phyloP scores from a whole-genome alignment of 805 yeast species.

The Wickerhamomyces bovis region DNA sequence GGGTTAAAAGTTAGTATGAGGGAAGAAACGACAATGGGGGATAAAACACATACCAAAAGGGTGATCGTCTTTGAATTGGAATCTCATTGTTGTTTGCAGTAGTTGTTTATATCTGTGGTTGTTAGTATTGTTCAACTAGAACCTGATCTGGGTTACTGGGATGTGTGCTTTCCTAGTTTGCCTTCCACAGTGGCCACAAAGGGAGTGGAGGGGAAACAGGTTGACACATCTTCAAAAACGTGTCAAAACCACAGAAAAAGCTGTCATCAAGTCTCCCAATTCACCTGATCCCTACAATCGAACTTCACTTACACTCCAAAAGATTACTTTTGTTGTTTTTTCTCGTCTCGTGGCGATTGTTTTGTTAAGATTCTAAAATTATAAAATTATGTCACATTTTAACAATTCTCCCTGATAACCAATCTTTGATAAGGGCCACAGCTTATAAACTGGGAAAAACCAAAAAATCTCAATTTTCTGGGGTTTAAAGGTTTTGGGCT shows the following conservation, averaged over 20 bases:
- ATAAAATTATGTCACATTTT: neutral
- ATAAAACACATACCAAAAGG: slow-evolving; percentile 68
- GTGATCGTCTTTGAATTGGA: slow-evolving; percentile 92
- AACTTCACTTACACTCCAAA: neutral
- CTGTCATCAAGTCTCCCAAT: neutral
- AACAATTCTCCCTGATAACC: neutral
- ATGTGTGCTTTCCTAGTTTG: neutral
- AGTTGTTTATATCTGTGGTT: neutral
- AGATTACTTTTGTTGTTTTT: neutral
- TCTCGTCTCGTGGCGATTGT: neutral
- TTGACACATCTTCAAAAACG: neutral
- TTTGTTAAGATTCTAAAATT: neutral
- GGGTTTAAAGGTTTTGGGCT: neutral
- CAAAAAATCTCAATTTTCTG: neutral
- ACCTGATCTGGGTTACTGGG: neutral
- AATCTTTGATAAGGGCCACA: neutral
- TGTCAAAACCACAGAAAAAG: neutral
- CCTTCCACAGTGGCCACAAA: neutral
- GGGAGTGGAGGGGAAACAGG: neutral
- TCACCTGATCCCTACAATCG: neutral
- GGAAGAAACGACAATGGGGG: slow-evolving; percentile 1
- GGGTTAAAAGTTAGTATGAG: slow-evolving; percentile 4
- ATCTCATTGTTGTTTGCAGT: slow-evolving; percentile 52
- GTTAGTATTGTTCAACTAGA: neutral
- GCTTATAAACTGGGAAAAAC: neutral